Evolutionary conservation across 768 basidiomycete genomes (phyloP), one percentile per base, ranked within the genome.

Genomic region (Mycena rosella): DNA sequence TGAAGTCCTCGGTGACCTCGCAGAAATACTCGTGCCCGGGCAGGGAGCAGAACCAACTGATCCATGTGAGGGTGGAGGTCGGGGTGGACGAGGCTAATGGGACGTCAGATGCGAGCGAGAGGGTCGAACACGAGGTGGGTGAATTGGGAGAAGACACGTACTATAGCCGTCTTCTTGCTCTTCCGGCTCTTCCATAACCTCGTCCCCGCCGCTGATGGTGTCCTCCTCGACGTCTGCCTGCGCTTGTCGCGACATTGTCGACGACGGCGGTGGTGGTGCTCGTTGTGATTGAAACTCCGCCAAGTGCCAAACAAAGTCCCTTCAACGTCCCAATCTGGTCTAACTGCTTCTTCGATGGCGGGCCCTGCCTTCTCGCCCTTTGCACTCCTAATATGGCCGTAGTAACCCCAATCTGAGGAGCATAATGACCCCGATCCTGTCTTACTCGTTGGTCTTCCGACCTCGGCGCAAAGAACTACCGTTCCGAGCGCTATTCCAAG

Each of bases 1-100:
- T 99, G 80, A 99, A 99, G 78, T 99, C 98, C 77, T 98, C 96
- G 65, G 95, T 91, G 52, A 98, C 96, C 82, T 98, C 96, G 80
- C 95, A 96, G 78, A 98, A 98, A 84, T 98, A 98, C 81, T 98
- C 96, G 79, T 98, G 96, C 47, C 94, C 94, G 14, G 95, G 95
- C 56, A 97, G 83, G 44, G 95, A 95, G 78, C 95, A 96, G 82
- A 96, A 97, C 95, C 95, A 96, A 75, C 90, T 93, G 76, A 96
- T 96, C 95, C 95, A 97, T 63, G 95, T 97, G 67, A 96, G 84
- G 36, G 94, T 94, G 60, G 94, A 96, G 67, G 94, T 96, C 30
- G 94, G 94, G 4, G 94, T 95, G 29, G 94, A 96, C 51, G 94
- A 96, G 55, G 94, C 94, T 95, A 75, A n/a, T 66, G 45, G 67